A percentile compares a stretch with the other conserved stretches of the same genome.
These are phyloP conservation scores for Chenopodium quinoa DNA, from an alignment of 148 eudicot species.

Conservation along the genomic window DNA sequence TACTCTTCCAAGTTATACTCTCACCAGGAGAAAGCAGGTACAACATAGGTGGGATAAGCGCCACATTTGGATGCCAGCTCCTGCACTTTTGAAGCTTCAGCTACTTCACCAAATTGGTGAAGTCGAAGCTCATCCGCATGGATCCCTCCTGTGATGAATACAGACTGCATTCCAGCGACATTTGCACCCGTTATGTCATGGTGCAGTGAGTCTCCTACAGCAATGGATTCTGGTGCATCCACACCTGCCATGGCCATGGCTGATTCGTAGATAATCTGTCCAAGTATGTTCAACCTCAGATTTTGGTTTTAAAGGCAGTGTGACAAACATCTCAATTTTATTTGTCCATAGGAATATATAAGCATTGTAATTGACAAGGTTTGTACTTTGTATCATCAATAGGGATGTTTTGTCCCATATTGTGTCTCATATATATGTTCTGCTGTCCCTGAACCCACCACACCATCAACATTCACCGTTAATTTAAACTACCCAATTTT, in stretches of 20 bases:
- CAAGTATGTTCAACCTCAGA: not conserved
- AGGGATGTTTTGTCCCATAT: not conserved
- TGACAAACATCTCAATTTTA: not conserved
- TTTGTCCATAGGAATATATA: not conserved
- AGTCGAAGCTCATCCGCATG: conserved; percentile 85
- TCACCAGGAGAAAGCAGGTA: conserved; percentile 79
- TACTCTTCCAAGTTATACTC: not conserved
- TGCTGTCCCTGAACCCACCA: not conserved
- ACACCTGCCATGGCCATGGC: conserved; percentile 76
- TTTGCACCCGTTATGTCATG: conserved; percentile 95
- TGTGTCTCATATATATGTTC: not conserved
- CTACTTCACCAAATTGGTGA: conserved; percentile 52
- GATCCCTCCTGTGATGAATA: conserved; percentile 70
- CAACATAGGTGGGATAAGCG: conserved; percentile 60
- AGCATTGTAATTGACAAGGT: not conserved
- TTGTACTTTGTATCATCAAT: not conserved
- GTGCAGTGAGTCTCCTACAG: conserved; percentile 93
- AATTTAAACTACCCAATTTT: too few species aligned
- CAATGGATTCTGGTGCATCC: conserved; percentile 72
- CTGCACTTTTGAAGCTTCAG: conserved; percentile 50
- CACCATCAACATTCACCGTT: not conserved
- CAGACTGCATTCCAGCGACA: conserved; percentile 64
- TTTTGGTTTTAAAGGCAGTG: not conserved
- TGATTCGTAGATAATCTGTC: conserved; percentile 72
- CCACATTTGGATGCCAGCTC: conserved; percentile 59